These are phyloP conservation scores for Tetrapisispora iriomotensis DNA, from an alignment of 805 yeast species.

Conservation along the genomic window DNA sequence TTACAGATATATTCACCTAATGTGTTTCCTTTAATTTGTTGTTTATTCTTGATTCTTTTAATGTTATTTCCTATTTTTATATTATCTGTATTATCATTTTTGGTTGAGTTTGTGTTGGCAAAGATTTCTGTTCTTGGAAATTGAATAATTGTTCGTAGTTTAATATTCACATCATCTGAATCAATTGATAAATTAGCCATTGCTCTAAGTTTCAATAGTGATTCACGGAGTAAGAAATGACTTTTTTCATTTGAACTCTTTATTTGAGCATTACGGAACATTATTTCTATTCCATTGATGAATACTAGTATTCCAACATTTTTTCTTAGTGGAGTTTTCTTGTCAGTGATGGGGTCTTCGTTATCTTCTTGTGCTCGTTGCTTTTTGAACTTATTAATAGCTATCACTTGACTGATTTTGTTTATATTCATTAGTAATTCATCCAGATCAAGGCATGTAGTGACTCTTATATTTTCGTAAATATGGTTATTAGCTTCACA, in stretches of 20 bases:
- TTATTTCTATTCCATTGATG: slow-evolving; percentile 22
- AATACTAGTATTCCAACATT: slow-evolving; percentile 2
- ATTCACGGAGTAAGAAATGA: slow-evolving; percentile 17
- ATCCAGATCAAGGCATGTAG: slow-evolving; percentile 19
- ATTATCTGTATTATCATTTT: neutral
- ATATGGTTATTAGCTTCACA: slow-evolving; percentile 8
- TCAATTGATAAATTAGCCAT: slow-evolving; percentile 9
- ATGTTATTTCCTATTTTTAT: neutral
- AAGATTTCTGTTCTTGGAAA: slow-evolving; percentile 10
- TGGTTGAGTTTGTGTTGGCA: neutral
- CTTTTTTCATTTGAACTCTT: slow-evolving; percentile 10
- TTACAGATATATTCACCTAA: slow-evolving; percentile 19
- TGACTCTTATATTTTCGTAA: slow-evolving; percentile 23
- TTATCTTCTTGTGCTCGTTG: neutral
- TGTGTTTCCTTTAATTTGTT: slow-evolving; percentile 12
- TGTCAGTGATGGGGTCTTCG: neutral
- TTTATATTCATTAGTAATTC: slow-evolving; percentile 14
- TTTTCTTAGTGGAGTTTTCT: neutral
- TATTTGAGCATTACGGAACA: slow-evolving; percentile 21
- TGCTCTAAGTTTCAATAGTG: slow-evolving; percentile 15
- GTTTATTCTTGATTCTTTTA: slow-evolving; percentile 9
- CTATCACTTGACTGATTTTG: slow-evolving; percentile 6
- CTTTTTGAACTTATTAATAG: slow-evolving; percentile 1
- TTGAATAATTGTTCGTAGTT: slow-evolving; percentile 7
- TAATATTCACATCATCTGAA: neutral